Evolutionary conservation across 495 filamentous ascomycete species (phyloP), one percentile per base, ranked within the genome.

Genomic region (Xylaria scruposa): DNA sequence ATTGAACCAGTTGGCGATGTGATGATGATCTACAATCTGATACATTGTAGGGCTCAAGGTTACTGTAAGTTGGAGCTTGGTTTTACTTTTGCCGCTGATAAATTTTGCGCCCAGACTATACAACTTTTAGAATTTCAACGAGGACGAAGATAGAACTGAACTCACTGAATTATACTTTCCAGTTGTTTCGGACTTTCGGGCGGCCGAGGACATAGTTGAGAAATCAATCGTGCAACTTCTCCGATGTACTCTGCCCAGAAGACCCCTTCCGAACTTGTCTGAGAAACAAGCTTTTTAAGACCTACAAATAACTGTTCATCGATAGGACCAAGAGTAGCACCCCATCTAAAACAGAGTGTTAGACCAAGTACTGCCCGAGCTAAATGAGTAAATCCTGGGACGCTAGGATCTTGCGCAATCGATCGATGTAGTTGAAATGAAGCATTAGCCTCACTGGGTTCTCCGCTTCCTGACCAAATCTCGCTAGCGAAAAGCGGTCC

Each of bases 341-440:
- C 92, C 88, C 93, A 97, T 72, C 95, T 86, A 58, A 91, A 92
- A 66, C 90, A 94, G 15, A 95, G 86, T 2, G 91, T 87, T 2
- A 97, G 81, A 0, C 90, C 92, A 2, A 97, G 81, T 1, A 93
- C 81, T 0, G 91, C 90, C 3, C 95, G 88, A 44, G 90, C 85
- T 17, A 88, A 72, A 71, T 98, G 95, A 1, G 87, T 89, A 12
- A 97, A 81, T 0, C 94, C 93, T 62, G 95, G 92, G 0, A 87
- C 83, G 19, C 91, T 87, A 0, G 95, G 81, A 12, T 90, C 78
- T 0, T 92, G 91, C 0, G 88, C 90, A 9, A 92, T 89, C 0
- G 95, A 93, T 53, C 88, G 85, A 65, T 93, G 90, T 7, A 98
- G 80, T 2, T 91, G 92, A 46, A 90, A 89, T 47, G 90, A 85